phyloP scores from a whole-genome alignment of 2,329 filamentous ascomycete genomes.

The Aspergillaceae sp. region DNA sequence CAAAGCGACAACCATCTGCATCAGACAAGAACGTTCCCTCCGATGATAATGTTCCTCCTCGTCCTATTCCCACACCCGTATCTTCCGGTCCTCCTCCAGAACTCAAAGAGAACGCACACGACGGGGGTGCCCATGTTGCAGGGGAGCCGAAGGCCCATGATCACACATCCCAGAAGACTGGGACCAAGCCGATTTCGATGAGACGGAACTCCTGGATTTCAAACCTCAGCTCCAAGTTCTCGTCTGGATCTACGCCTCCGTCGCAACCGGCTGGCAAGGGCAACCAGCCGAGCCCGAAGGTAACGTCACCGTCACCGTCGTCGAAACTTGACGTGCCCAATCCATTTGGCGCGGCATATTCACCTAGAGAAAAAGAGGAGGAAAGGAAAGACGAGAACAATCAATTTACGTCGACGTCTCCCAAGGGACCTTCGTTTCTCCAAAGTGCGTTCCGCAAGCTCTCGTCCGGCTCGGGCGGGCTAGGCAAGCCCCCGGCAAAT shows the following conservation, averaged over 20 bases:
- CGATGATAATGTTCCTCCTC: no score
- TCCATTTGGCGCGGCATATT: conserved; percentile 37
- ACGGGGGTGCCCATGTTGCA: conserved; percentile 8
- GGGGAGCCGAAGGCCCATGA: conserved; percentile 11
- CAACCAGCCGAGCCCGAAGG: conserved; percentile 20
- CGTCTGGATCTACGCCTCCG: conserved; percentile 44
- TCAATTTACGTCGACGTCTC: conserved; percentile 53
- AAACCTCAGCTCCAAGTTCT: conserved; percentile 88
- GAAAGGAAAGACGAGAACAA: conserved; percentile 27
- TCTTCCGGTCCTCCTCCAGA: conserved; percentile 6
- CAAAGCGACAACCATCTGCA: conserved; percentile 6
- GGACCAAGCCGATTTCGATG: conserved; percentile 31
- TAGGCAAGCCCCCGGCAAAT: conserved; percentile 46
- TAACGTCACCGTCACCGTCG: conserved; percentile 18
- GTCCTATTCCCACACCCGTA: conserved; percentile 13
- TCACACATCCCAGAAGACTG: conserved; percentile 15
- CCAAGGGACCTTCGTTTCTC: conserved; percentile 65
- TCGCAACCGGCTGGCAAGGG: conserved; percentile 27
- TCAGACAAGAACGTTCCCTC: conserved; percentile 11
- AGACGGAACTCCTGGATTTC: conserved; percentile 83
- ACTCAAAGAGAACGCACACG: conserved; percentile 10
- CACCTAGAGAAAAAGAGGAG: conserved; percentile 37
- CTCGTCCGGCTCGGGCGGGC: conserved; percentile 48
- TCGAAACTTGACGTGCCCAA: conserved; percentile 33
- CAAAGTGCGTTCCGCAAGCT: conserved; percentile 72